phyloP scores from a whole-genome alignment of 139 green algal species.

The Haematococcus lacustris region DNA sequence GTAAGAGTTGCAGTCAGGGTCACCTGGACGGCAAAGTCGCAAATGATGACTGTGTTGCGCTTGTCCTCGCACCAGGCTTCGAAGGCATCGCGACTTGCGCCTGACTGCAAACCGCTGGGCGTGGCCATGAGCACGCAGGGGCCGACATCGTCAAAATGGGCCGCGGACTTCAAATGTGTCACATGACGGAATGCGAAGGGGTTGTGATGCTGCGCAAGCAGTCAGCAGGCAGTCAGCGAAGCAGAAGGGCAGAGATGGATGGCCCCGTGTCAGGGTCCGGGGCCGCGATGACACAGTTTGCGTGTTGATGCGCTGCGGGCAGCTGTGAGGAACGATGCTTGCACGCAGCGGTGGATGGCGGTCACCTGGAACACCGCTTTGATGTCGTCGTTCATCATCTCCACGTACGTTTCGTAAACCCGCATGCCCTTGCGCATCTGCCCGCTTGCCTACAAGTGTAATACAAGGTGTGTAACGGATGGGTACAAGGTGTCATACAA shows the following conservation, averaged over 20 bases:
- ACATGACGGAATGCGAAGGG: conserved; percentile 96
- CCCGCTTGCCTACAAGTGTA: conserved; percentile 34
- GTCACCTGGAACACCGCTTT: conserved; percentile 22
- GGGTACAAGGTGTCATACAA: too few relatives aligned
- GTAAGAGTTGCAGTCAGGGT: too few relatives aligned
- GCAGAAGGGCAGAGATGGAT: too few relatives aligned
- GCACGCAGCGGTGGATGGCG: too few relatives aligned
- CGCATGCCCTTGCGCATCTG: conserved; percentile 67
- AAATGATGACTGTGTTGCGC: conserved; percentile 89
- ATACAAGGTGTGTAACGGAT: neutral
- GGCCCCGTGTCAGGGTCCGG: too few relatives aligned
- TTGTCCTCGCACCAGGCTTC: conserved; percentile 88
- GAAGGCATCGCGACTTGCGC: conserved; percentile 79
- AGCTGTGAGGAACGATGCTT: too few relatives aligned
- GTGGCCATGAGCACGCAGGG: conserved; percentile 95
- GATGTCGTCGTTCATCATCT: conserved; percentile 95
- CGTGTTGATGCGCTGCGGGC: too few relatives aligned
- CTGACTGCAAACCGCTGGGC: conserved; percentile 39
- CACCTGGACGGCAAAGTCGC: conserved; percentile 92
- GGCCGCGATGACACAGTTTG: too few relatives aligned
- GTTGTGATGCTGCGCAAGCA: conserved; percentile 55
- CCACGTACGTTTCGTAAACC: conserved; percentile 94
- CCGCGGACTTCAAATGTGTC: conserved; percentile 59
- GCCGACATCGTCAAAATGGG: conserved; percentile 71
- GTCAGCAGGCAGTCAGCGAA: neutral